Conservation (phyloP, 371 early-diverging fungal species). For the Mucor plumbeus region DNA sequence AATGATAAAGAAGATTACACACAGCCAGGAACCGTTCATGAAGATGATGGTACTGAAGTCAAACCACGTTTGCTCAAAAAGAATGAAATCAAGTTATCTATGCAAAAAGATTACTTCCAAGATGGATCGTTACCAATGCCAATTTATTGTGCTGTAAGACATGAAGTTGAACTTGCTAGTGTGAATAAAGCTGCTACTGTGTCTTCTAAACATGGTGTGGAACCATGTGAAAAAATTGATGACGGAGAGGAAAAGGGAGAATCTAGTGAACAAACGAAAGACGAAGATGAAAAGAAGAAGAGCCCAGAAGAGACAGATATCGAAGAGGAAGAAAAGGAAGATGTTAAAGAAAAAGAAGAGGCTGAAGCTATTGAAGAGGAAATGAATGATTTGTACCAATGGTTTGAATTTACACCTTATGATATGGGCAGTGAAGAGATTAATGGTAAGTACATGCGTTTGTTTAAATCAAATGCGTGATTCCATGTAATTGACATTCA, state of each 20-base stretch:
- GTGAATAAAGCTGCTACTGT: slow-evolving; percentile 12
- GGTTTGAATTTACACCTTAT: slow-evolving; percentile 83
- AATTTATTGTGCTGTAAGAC: slow-evolving; percentile 76
- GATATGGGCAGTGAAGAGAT: slow-evolving; percentile 80
- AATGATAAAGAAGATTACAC: neutral
- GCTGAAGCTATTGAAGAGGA: neutral
- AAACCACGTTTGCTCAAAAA: slow-evolving; percentile 30
- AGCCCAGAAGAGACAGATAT: slow-evolving; percentile 32
- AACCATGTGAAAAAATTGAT: slow-evolving; percentile 7
- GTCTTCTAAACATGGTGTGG: slow-evolving; percentile 6
- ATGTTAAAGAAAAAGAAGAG: neutral
- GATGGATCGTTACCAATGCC: slow-evolving; percentile 75
- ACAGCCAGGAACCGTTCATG: slow-evolving; percentile 21
- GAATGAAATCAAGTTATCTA: slow-evolving; percentile 40
- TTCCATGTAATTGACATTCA: neutral
- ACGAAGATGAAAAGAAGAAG: neutral
- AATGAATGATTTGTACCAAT: slow-evolving; percentile 56
- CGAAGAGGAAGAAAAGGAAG: slow-evolving; percentile 21
- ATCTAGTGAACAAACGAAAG: neutral
- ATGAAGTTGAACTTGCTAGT: slow-evolving; percentile 46
- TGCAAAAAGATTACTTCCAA: slow-evolving; percentile 54
- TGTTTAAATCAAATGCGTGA: neutral
- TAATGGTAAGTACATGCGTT: slow-evolving; percentile 47
- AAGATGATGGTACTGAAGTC: slow-evolving; percentile 29
- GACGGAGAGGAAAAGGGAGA: slow-evolving; percentile 19